Evolutionary conservation across 306 rosid species (phyloP).

Genomic region (Cicer judaicum): DNA sequence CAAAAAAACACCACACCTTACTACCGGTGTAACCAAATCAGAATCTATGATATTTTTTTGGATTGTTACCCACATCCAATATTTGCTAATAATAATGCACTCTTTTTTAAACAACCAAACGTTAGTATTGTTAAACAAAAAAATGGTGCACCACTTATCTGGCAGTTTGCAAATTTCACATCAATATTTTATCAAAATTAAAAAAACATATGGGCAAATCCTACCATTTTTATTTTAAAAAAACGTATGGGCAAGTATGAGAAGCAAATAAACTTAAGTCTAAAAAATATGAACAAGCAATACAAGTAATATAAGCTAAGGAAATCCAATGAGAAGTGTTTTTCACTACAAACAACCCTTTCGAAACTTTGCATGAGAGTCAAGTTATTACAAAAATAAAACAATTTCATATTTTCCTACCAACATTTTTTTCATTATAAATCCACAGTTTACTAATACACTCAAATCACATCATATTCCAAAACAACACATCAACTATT

Average conservation of each 20-base stretch:
- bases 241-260: slow-evolving; percentile 14
- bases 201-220: not conserved
- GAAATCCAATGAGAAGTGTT: slow-evolving; percentile 54
- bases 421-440: slow-evolving; percentile 37
- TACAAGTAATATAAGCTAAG: slow-evolving; percentile 40
- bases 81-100: no score
- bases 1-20: no score
- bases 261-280: slow-evolving; percentile 2
- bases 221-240: slow-evolving; percentile 7
- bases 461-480: slow-evolving; percentile 27
- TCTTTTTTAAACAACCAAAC: no score
- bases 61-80: no score
- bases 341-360: slow-evolving; percentile 66
- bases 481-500: slow-evolving; percentile 13
- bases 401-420: slow-evolving; percentile 21
- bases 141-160: no score
- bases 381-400: slow-evolving; percentile 50
- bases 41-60: no score
- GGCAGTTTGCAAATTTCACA: not conserved
- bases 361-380: slow-evolving; percentile 67
- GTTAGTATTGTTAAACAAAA: no score
- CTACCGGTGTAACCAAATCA: no score
- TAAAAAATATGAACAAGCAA: slow-evolving; percentile 31
- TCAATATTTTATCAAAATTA: not conserved
- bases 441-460: slow-evolving; percentile 47